phyloP scores from a whole-genome alignment of 202 grass and related monocot genomes.

The Elaeis oleifera region DNA sequence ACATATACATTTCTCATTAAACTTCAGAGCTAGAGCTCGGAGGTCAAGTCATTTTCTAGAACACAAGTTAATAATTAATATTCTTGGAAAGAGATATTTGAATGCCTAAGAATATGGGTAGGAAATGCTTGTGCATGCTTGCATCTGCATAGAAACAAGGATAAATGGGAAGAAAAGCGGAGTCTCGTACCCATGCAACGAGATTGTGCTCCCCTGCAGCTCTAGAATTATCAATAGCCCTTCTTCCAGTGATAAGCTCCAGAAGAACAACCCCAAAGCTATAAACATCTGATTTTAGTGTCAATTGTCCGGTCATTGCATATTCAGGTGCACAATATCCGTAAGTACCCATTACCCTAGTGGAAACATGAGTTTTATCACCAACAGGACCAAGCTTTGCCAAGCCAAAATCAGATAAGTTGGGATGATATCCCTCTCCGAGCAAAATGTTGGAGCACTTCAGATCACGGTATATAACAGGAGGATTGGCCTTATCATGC shows the following conservation, averaged over 20 bases:
- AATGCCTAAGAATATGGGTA: no score
- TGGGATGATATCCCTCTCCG: constrained; percentile 64
- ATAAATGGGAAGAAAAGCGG: neutral
- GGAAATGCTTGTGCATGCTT: no score
- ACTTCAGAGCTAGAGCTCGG: constrained; percentile 20
- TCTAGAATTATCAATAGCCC: constrained; percentile 65
- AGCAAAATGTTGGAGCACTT: constrained; percentile 90
- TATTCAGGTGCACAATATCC: constrained; percentile 95
- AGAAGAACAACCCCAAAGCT: constrained; percentile 92
- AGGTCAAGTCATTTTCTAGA: constrained; percentile 9
- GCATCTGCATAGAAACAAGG: neutral
- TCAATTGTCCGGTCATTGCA: constrained; percentile 68
- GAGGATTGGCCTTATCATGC: constrained; percentile 53
- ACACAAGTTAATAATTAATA: constrained; percentile 2
- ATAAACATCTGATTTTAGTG: constrained; percentile 74
- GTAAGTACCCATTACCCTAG: constrained; percentile 88
- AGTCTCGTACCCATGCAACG: constrained; percentile 61
- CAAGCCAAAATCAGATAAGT: constrained; percentile 85
- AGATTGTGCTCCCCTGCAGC: constrained; percentile 48
- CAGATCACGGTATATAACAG: constrained; percentile 83
- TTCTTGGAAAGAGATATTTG: no score
- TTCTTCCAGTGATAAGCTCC: constrained; percentile 85
- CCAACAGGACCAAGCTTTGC: constrained; percentile 78
- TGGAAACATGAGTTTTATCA: constrained; percentile 79
- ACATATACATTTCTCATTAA: constrained; percentile 2